Evolutionary conservation across 352 stramenopile species (phyloP).

Genomic region (Phytophthora sojae): DNA sequence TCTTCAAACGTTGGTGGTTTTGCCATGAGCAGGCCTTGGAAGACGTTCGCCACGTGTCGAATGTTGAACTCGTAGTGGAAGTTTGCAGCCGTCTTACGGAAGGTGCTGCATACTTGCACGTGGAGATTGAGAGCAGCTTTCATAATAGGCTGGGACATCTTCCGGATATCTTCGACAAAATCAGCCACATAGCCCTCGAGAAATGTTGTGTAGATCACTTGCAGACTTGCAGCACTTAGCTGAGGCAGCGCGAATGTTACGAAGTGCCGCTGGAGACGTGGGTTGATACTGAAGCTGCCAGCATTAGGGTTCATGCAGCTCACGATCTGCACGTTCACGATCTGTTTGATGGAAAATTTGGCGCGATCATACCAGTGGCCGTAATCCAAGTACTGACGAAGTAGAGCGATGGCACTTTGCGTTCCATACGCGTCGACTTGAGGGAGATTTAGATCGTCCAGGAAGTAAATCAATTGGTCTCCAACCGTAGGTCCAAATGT

Average conservation of each 20-base stretch:
- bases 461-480: slow-evolving; percentile 94
- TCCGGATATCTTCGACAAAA: slow-evolving; percentile 94
- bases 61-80: slow-evolving; percentile 99
- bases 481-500: slow-evolving; percentile 85
- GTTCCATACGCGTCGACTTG: slow-evolving; percentile 96
- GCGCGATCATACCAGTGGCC: slow-evolving; percentile 94
- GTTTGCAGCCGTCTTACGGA: slow-evolving; percentile 95
- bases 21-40: slow-evolving; percentile 94
- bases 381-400: slow-evolving; percentile 96
- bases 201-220: slow-evolving; percentile 96
- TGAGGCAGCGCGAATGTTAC: slow-evolving; percentile 94
- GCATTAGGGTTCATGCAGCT: slow-evolving; percentile 96
- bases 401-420: slow-evolving; percentile 93
- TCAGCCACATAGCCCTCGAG: slow-evolving; percentile 93
- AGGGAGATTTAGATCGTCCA: slow-evolving; percentile 97
- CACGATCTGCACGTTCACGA: slow-evolving; percentile 95
- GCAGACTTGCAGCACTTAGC: slow-evolving; percentile 86
- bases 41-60: slow-evolving; percentile 94
- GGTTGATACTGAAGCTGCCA: slow-evolving; percentile 94
- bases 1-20: slow-evolving; percentile 88
- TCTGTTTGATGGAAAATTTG: slow-evolving; percentile 94
- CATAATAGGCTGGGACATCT: slow-evolving; percentile 85
- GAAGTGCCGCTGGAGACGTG: slow-evolving; percentile 95
- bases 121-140: slow-evolving; percentile 93
- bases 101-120: slow-evolving; percentile 70